A percentile compares a stretch with the other conserved stretches of the same genome.
These are phyloP conservation scores for Paraphoma sp. DNA, from an alignment of 2,329 filamentous ascomycete species.

Conservation along the genomic window DNA sequence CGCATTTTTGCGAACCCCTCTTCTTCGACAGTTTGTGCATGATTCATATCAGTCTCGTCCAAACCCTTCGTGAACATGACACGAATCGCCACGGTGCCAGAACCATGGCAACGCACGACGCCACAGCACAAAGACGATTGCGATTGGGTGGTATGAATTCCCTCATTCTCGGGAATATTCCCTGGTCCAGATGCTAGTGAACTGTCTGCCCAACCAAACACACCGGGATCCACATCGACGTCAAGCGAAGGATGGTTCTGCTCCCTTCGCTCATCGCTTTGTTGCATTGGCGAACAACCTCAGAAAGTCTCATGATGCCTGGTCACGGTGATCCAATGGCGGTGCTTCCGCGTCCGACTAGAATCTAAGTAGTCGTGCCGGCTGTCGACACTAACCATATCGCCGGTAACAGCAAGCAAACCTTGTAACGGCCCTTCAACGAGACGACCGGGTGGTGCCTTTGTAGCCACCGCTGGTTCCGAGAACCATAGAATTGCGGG, in stretches of 20 bases:
- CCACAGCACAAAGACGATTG: constrained; percentile 1
- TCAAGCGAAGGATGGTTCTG: neutral
- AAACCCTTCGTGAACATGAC: neutral
- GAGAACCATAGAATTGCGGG: constrained; percentile 30
- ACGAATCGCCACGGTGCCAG: constrained; percentile 11
- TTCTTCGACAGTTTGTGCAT: neutral
- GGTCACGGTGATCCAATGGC: neutral
- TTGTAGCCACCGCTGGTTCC: neutral
- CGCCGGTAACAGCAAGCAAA: too few relatives aligned
- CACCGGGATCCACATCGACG: neutral
- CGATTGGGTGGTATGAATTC: constrained; percentile 7
- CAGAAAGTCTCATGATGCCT: neutral
- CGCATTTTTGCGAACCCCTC: neutral
- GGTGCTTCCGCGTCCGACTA: neutral
- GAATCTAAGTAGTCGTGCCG: neutral
- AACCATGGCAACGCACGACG: constrained; percentile 1
- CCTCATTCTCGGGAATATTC: neutral
- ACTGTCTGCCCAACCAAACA: neutral
- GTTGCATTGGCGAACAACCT: neutral
- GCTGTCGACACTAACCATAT: too few relatives aligned
- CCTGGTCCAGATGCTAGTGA: neutral
- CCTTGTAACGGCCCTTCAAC: neutral
- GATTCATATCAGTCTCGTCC: constrained; percentile 6
- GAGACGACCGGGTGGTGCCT: neutral
- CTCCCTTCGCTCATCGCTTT: neutral